phyloP scores from a whole-genome alignment of 768 basidiomycete species.

The Tricholoma sp. region DNA sequence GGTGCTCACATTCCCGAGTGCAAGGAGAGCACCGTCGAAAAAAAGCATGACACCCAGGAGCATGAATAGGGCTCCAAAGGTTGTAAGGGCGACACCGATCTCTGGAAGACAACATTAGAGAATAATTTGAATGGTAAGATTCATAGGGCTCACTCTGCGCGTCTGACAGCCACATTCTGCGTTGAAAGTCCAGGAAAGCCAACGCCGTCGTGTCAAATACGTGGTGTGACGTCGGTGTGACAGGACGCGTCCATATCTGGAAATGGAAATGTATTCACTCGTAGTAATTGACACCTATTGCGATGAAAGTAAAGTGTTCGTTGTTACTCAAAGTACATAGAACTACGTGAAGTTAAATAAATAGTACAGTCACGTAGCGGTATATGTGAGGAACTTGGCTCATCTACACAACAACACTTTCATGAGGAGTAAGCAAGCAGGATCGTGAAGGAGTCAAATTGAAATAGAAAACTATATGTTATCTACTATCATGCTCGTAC shows the following conservation, averaged over 20 bases:
- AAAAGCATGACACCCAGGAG: slow-evolving; percentile 92
- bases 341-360: neutral
- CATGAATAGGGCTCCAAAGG: slow-evolving; percentile 95
- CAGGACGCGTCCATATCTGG: slow-evolving; percentile 12
- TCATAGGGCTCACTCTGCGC: slow-evolving; percentile 47
- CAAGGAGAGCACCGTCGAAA: slow-evolving; percentile 93
- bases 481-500: slow-evolving; percentile 17
- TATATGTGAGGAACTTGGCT: neutral
- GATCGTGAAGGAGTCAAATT: neutral
- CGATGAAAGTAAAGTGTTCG: neutral
- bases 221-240: slow-evolving; percentile 8
- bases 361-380: neutral
- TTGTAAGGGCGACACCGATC: slow-evolving; percentile 95
- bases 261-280: neutral
- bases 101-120: slow-evolving; percentile 40
- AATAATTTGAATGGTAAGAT: neutral
- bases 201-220: slow-evolving; percentile 3
- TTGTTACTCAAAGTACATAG: neutral
- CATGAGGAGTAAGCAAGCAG: neutral
- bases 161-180: slow-evolving; percentile 61
- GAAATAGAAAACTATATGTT: neutral
- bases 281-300: no score
- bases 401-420: neutral
- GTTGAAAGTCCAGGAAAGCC: neutral
- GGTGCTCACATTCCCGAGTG: slow-evolving; percentile 83